A percentile compares a stretch with the other conserved stretches of the same genome.
Evolutionary conservation across 345 rosid genomes (phyloP).

Genomic region (Brassica carinata): DNA sequence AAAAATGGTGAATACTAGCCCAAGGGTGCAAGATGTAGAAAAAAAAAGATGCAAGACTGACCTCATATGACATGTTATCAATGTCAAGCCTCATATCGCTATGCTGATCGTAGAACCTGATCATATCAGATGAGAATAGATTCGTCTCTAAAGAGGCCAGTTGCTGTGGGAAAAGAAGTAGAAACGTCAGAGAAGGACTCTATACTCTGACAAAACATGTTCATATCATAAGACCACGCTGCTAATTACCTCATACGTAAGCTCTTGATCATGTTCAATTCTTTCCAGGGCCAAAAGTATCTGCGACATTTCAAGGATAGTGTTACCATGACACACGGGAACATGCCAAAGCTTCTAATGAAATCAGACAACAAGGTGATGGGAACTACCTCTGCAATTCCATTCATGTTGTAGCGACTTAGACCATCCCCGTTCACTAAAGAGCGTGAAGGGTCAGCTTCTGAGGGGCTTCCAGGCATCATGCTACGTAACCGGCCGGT

Average conservation of each 20-base stretch:
- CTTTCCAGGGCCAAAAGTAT: conserved; percentile 83
- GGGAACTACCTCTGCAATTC: conserved; percentile 75
- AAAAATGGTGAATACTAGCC: not conserved
- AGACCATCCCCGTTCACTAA: conserved; percentile 53
- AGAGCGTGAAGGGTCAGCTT: conserved; percentile 46
- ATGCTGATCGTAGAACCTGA: conserved; percentile 73
- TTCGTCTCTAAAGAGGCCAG: conserved; percentile 75
- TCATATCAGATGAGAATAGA: conserved; percentile 62
- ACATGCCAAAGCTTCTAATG: conserved; percentile 27
- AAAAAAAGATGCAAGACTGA: conserved; percentile 33
- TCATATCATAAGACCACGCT: not conserved
- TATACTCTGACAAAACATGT: conserved; percentile 31
- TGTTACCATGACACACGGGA: not conserved
- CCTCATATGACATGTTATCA: conserved; percentile 98
- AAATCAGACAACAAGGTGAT: conserved; percentile 21
- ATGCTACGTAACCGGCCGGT: conserved; percentile 34
- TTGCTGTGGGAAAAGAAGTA: conserved; percentile 55
- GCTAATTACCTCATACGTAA: conserved; percentile 65
- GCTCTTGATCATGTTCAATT: conserved; percentile 79
- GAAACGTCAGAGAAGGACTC: conserved; percentile 7
- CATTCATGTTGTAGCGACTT: conserved; percentile 66
- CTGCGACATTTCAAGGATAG: conserved; percentile 41
- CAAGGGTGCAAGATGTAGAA: not conserved
- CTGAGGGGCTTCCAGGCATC: conserved; percentile 56
- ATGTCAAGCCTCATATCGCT: conserved; percentile 97